Conservation (phyloP, 2,329 filamentous ascomycete genomes). For the Xylariaceae sp. region DNA sequence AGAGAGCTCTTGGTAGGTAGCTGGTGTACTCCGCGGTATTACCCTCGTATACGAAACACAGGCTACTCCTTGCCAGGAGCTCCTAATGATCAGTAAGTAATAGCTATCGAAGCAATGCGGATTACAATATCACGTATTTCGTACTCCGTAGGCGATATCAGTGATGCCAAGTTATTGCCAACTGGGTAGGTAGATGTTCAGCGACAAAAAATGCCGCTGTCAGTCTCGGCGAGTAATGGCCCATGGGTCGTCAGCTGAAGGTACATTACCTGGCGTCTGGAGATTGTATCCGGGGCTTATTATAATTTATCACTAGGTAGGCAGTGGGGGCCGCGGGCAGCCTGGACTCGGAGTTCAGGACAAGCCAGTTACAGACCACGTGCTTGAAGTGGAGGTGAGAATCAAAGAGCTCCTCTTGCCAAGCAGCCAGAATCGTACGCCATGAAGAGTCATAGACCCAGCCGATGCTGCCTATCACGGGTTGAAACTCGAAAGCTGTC, state of each 20-base stretch:
- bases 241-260: background rate
- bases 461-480: background rate
- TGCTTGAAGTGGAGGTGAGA: background rate
- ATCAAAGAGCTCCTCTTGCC: background rate
- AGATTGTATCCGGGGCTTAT: background rate
- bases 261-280: background rate
- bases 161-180: too few relatives aligned
- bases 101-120: too few relatives aligned
- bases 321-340: background rate
- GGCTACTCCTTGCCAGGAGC: too few relatives aligned
- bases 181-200: background rate
- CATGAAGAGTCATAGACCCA: background rate
- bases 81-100: too few relatives aligned
- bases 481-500: background rate
- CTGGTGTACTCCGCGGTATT: too few relatives aligned
- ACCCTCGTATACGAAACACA: too few relatives aligned
- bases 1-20: background rate
- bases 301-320: background rate
- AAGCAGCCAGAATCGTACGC: background rate
- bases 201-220: background rate
- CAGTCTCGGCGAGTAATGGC: background rate
- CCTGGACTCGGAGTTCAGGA: background rate
- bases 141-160: background rate
- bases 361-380: background rate
- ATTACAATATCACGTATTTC: background rate